phyloP scores from a whole-genome alignment of 768 basidiomycete species.

The Boletus subcaerulescens region DNA sequence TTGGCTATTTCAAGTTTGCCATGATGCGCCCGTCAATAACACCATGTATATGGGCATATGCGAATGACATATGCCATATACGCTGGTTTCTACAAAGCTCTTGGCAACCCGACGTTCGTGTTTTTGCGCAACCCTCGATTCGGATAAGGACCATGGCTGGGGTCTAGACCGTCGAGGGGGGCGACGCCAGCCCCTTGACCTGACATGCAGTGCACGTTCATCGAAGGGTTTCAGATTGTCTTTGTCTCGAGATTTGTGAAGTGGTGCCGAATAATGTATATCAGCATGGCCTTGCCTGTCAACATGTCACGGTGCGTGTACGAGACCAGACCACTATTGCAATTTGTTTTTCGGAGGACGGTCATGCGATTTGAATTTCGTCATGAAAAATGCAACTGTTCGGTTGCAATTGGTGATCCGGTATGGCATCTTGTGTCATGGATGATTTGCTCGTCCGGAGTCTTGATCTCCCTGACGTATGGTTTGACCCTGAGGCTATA shows the following conservation, averaged over 20 bases:
- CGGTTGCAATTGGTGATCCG: neutral
- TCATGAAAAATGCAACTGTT: neutral
- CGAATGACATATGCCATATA: too few relatives aligned
- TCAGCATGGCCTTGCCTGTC: too few relatives aligned
- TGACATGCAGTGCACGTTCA: neutral
- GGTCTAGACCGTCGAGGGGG: conserved; percentile 12
- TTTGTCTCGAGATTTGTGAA: neutral
- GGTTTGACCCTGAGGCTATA: too few relatives aligned
- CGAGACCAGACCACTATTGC: neutral
- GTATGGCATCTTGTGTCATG: neutral
- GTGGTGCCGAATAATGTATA: neutral
- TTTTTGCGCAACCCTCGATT: conserved; percentile 7
- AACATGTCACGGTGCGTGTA: too few relatives aligned
- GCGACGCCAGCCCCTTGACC: neutral
- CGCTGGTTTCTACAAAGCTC: neutral
- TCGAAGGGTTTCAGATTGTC: neutral
- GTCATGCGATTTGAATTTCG: conserved; percentile 8
- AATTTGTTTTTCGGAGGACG: neutral
- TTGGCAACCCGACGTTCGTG: too few relatives aligned
- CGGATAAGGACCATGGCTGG: conserved; percentile 7
- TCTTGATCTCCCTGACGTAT: too few relatives aligned
- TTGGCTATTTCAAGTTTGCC: too few relatives aligned
- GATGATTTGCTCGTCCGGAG: neutral
- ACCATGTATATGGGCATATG: too few relatives aligned
- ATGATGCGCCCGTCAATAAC: neutral